phyloP scores from a whole-genome alignment of 1,284 basidiomycete genomes.

The Volvariella volvacea region DNA sequence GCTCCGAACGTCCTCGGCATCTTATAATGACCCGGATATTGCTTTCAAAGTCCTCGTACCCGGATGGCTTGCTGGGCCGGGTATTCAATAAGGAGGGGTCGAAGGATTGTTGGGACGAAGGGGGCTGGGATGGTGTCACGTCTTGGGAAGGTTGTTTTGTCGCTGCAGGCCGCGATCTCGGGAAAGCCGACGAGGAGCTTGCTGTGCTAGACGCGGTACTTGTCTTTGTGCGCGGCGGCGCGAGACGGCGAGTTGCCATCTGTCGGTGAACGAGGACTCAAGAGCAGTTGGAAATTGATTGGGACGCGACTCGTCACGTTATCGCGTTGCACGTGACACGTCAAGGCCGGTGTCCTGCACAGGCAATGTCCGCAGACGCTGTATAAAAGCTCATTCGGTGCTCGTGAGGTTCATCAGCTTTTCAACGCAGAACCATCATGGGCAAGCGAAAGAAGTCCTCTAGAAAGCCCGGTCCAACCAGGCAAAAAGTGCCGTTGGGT shows the following conservation, averaged over 20 bases:
- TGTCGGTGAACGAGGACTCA: neutral
- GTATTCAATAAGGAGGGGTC: slow-evolving; percentile 8
- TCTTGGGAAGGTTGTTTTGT: slow-evolving; percentile 24
- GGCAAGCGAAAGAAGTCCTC: slow-evolving; percentile 84
- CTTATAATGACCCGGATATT: slow-evolving; percentile 93
- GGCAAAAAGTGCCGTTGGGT: slow-evolving; percentile 69
- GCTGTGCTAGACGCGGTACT: slow-evolving; percentile 15
- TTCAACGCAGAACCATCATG: slow-evolving; percentile 35
- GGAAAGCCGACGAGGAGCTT: slow-evolving; percentile 19
- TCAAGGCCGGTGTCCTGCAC: slow-evolving; percentile 4
- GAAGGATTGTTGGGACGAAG: slow-evolving; percentile 9
- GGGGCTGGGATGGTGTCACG: slow-evolving; percentile 13
- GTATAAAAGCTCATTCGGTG: slow-evolving; percentile 5
- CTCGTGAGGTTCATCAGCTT: slow-evolving; percentile 3
- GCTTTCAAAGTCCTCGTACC: slow-evolving; percentile 45
- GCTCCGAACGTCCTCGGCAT: slow-evolving; percentile 75
- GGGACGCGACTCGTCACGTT: slow-evolving; percentile 20
- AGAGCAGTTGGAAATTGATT: neutral
- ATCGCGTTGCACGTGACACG: slow-evolving; percentile 13
- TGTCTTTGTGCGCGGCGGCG: slow-evolving; percentile 32
- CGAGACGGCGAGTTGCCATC: slow-evolving; percentile 50
- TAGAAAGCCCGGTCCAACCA: slow-evolving; percentile 57
- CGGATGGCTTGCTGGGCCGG: slow-evolving; percentile 9
- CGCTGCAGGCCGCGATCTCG: slow-evolving; percentile 32
- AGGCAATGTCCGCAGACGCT: too few relatives aligned